Percentiles rank a stretch among this genome's conserved stretches.
These are phyloP conservation scores for Allium fistulosum DNA, from an alignment of 106 monocot species.

Conservation along the genomic window DNA sequence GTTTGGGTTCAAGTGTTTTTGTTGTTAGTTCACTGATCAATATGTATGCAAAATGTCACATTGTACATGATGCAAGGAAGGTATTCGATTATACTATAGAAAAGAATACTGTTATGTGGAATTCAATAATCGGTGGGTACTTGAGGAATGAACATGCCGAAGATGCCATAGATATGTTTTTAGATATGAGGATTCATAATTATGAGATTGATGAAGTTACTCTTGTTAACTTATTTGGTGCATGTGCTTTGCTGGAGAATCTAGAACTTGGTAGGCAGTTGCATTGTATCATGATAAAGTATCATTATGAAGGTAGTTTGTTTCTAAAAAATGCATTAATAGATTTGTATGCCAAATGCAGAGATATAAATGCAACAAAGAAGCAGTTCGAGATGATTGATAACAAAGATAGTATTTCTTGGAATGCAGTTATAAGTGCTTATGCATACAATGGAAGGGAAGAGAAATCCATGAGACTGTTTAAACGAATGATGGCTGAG, in stretches of 20 bases:
- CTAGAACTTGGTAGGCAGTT: conserved; percentile 42
- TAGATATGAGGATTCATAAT: conserved; percentile 27
- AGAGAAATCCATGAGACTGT: conserved; percentile 34
- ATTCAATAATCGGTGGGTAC: conserved; percentile 55
- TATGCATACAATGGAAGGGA: conserved; percentile 22
- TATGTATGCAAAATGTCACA: conserved; percentile 52
- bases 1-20: conserved; percentile 63
- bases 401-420: conserved; percentile 42
- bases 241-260: conserved; percentile 33
- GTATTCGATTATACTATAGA: conserved; percentile 26
- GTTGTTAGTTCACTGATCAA: conserved; percentile 65
- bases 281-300: conserved; percentile 44
- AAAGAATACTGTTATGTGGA: conserved; percentile 66
- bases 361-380: conserved; percentile 38
- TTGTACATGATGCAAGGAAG: conserved; percentile 36
- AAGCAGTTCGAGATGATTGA: conserved; percentile 34
- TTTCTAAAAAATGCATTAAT: conserved; percentile 45
- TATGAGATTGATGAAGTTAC: conserved; percentile 39
- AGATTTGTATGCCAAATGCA: conserved; percentile 66
- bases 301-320: conserved; percentile 16
- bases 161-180: conserved; percentile 25
- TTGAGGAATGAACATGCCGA: conserved; percentile 27
- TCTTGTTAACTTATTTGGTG: conserved; percentile 44
- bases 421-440: conserved; percentile 65
- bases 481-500: conserved; percentile 34